A percentile compares a stretch with the other conserved stretches of the same genome.
Evolutionary conservation across 768 basidiomycete species (phyloP).

Genomic region (Xerocomus spinulosus): DNA sequence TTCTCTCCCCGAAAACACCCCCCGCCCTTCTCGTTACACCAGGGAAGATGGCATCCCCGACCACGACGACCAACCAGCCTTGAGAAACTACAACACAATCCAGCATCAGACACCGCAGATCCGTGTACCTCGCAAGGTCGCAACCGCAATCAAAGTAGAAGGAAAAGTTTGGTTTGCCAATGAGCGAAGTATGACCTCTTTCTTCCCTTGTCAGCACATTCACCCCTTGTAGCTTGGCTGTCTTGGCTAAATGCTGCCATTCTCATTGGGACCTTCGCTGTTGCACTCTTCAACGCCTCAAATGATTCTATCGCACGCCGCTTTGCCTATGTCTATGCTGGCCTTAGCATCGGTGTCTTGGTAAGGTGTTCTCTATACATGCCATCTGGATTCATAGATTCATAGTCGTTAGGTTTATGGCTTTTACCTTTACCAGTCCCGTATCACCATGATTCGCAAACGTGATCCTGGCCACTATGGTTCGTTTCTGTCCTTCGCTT

Average conservation of each 20-base stretch:
- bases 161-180: constrained; percentile 98
- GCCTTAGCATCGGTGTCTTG: constrained; percentile 68
- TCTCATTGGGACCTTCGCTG: constrained; percentile 76
- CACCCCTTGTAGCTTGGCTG: constrained; percentile 68
- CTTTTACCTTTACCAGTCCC: constrained; percentile 78
- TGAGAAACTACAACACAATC: constrained; percentile 75
- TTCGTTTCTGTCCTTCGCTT: constrained; percentile 32
- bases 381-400: background rate
- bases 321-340: constrained; percentile 82
- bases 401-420: constrained; percentile 63
- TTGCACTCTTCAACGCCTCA: constrained; percentile 87
- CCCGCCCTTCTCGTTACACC: constrained; percentile 46
- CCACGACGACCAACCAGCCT: constrained; percentile 50
- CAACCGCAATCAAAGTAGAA: constrained; percentile 82
- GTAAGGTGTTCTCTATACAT: constrained; percentile 30
- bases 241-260: constrained; percentile 86
- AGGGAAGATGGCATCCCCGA: constrained; percentile 75
- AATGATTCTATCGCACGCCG: constrained; percentile 55
- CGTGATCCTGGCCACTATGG: constrained; percentile 89
- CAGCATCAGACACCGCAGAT: constrained; percentile 59
- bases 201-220: background rate
- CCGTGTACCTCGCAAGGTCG: constrained; percentile 76
- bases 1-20: constrained; percentile 39
- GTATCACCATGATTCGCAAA: constrained; percentile 86
- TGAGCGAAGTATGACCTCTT: constrained; percentile 64